These are phyloP conservation scores for Malbranchea zuffiana DNA, from an alignment of 2,329 filamentous ascomycete species.

Conservation along the genomic window DNA sequence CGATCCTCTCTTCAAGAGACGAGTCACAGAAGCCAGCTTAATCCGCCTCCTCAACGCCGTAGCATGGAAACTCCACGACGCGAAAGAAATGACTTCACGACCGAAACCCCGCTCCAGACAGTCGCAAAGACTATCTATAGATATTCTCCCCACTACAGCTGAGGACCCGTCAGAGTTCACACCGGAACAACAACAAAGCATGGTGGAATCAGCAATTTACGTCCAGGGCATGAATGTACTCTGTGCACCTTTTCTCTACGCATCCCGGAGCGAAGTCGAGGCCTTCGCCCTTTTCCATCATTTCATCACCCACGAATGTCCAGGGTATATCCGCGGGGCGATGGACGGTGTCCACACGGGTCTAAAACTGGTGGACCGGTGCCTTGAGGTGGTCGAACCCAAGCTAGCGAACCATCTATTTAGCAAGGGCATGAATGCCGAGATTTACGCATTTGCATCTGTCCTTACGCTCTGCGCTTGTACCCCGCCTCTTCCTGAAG, in stretches of 20 bases:
- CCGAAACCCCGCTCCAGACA: slow-evolving; percentile 18
- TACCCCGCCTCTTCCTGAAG: slow-evolving; percentile 87
- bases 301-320: slow-evolving; percentile 77
- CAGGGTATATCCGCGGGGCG: slow-evolving; percentile 84
- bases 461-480: slow-evolving; percentile 92
- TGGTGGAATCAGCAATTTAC: slow-evolving; percentile 66
- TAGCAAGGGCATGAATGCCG: slow-evolving; percentile 76
- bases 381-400: slow-evolving; percentile 80
- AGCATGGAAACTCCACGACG: slow-evolving; percentile 85
- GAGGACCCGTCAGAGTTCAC: slow-evolving; percentile 36
- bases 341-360: slow-evolving; percentile 97
- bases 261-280: slow-evolving; percentile 85
- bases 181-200: slow-evolving; percentile 36
- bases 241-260: slow-evolving; percentile 89
- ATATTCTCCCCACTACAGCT: slow-evolving; percentile 48
- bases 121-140: slow-evolving; percentile 26
- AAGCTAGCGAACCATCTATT: slow-evolving; percentile 76
- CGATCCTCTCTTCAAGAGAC: slow-evolving; percentile 89
- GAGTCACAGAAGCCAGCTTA: slow-evolving; percentile 88
- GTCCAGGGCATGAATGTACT: slow-evolving; percentile 99
- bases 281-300: slow-evolving; percentile 85
- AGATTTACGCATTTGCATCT: slow-evolving; percentile 92
- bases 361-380: slow-evolving; percentile 80
- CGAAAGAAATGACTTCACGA: slow-evolving; percentile 36
- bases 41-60: slow-evolving; percentile 91